Percentiles rank a stretch among this genome's conserved stretches.
Evolutionary conservation across 2,329 filamentous ascomycete genomes (phyloP).

Genomic region (Fusarium sp.): DNA sequence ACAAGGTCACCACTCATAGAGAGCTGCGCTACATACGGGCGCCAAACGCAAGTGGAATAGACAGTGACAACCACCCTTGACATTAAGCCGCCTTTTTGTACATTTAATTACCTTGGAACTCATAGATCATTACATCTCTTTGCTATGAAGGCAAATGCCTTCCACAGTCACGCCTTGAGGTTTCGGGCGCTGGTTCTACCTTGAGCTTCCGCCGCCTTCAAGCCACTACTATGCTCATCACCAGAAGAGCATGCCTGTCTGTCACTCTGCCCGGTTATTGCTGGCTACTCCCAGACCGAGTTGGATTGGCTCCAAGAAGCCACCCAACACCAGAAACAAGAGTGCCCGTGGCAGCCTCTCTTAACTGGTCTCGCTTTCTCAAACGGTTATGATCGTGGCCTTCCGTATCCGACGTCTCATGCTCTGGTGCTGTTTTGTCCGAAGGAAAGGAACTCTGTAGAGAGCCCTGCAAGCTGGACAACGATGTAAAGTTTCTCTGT

Average conservation of each 20-base stretch:
- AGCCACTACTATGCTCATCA: background rate
- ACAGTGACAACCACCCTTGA: background rate
- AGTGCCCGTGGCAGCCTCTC: conserved; percentile 75
- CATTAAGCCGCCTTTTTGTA: background rate
- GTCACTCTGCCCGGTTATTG: background rate
- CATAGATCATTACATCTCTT: conserved; percentile 13
- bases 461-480: conserved; percentile 63
- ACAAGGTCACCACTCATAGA: background rate
- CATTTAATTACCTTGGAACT: conserved; percentile 2
- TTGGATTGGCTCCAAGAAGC: conserved; percentile 69
- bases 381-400: conserved; percentile 54
- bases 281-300: conserved; percentile 32
- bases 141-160: background rate
- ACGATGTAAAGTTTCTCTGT: conserved; percentile 67
- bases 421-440: conserved; percentile 25
- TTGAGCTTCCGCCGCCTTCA: background rate
- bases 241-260: background rate
- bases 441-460: conserved; percentile 35
- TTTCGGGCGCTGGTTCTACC: background rate
- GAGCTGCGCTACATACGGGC: too few species aligned
- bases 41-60: background rate
- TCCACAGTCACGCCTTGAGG: background rate
- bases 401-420: conserved; percentile 42
- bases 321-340: conserved; percentile 76
- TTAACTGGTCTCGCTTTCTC: conserved; percentile 79